Base-by-base conservation (phyloP, 2,329 filamentous ascomycete genomes). In the Talaromyces pinophilus region DNA sequence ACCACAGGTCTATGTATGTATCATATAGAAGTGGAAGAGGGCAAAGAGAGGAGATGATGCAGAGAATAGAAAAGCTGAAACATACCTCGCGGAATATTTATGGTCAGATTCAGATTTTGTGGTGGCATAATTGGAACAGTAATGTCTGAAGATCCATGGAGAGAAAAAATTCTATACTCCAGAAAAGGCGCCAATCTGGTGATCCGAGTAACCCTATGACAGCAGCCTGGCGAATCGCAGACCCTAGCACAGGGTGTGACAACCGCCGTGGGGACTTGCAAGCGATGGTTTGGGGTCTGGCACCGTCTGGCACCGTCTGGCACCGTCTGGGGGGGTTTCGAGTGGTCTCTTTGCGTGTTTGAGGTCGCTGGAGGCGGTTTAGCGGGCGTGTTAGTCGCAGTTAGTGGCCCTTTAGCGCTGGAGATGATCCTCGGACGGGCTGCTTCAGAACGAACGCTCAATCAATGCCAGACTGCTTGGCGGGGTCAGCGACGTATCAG, bases 331-430 rank as follows among this genome's bases (percentile, higher is more conserved):
- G 30, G 30, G 60, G 30, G 50, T 52, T 59, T 38, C 40, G 48
- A 33, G 22, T 30, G 30, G 17, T 40, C 54, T 35, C 19, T 50
- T 5, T 38, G 59, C 40, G 62, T 65, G 64, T 66, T 66, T 66
- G 64, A 66, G 19, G 50, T 62, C 28, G 59, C 64, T 62, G 35
- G 15, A 35, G 38, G 35, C 59, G 64, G 64, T 55, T 62, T 66
- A 66, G 64, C 44, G 33, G 59, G 46, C 28, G 28, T 42, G 40
- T 19, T 42, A 50, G 46, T 52, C 25, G 25, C 13, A 52, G 13
- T 52, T 28, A 59, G 57, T 44, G 57, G 57, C 5, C 38, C 35
- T 42, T n/a, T 40, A 46, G 57, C 33, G 54, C 33, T 57, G 11
- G 54, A 57, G 33, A 57, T 22, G 54, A 57, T 57, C 54, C 19